Conservation (phyloP, 1,284 basidiomycete genomes). For the Boletus smithii region DNA sequence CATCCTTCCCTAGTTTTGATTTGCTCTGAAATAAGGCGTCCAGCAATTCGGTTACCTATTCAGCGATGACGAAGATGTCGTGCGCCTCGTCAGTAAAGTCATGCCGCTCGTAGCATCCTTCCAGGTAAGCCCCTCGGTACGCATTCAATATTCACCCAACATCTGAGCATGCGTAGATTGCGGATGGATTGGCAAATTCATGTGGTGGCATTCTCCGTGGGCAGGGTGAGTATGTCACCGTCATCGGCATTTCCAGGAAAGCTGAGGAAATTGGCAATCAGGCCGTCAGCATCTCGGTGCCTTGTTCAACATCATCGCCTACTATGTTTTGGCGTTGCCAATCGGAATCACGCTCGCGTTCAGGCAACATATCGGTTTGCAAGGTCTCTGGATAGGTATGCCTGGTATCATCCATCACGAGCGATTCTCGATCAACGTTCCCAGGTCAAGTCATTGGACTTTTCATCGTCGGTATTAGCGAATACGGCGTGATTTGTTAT, state of each 20-base stretch:
- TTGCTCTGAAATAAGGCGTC: not conserved
- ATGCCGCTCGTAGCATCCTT: constrained; percentile 81
- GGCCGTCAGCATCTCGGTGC: constrained; percentile 75
- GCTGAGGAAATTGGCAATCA: constrained; percentile 23
- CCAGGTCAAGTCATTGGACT: constrained; percentile 69
- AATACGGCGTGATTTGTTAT: constrained; percentile 63
- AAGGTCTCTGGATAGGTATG: constrained; percentile 68
- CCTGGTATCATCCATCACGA: not conserved
- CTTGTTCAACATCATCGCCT: constrained; percentile 70
- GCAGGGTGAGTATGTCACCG: constrained; percentile 45
- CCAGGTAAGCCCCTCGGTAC: constrained; percentile 44
- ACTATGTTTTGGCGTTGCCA: constrained; percentile 71
- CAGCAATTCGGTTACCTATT: constrained; percentile 61
- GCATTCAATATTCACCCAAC: not conserved
- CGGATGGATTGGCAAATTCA: constrained; percentile 70
- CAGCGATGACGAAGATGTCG: constrained; percentile 62
- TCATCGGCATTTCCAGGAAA: not conserved
- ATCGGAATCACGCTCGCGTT: constrained; percentile 71
- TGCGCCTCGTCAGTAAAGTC: constrained; percentile 59
- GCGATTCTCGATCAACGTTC: not conserved
- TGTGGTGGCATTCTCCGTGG: constrained; percentile 71
- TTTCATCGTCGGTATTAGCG: constrained; percentile 67
- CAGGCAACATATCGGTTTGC: constrained; percentile 47
- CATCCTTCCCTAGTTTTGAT: not conserved
- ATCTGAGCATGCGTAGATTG: constrained; percentile 38